Conservation (phyloP, 768 basidiomycete species). For the Ramaria sp. region DNA sequence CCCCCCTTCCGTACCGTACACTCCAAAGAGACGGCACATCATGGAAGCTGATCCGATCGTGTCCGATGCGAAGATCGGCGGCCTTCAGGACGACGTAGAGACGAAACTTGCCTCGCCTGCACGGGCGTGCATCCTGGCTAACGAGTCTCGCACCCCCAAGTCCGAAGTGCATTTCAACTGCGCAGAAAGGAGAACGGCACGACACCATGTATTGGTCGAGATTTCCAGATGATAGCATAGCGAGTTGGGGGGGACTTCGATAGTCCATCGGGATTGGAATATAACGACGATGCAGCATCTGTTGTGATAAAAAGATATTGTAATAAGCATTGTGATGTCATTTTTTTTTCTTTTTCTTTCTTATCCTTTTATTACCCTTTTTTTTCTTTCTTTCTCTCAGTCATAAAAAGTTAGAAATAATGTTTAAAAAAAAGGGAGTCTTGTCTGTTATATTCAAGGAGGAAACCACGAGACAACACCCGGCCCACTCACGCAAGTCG, state of each 20-base stretch:
- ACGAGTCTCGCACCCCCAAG: background rate
- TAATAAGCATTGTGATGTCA: no score
- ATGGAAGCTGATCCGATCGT: background rate
- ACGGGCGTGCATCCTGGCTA: background rate
- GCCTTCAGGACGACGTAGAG: background rate
- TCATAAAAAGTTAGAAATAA: no score
- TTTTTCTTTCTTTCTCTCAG: no score
- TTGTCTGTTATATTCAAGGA: no score
- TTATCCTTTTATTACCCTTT: no score
- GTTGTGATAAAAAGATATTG: no score
- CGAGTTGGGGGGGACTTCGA: background rate
- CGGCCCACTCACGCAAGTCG: no score
- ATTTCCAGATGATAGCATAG: background rate
- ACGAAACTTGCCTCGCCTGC: background rate
- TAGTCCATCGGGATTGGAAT: no score
- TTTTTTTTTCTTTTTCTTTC: no score
- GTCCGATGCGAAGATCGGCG: background rate
- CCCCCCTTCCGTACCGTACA: background rate
- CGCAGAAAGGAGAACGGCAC: background rate
- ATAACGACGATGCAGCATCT: no score
- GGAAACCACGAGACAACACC: no score
- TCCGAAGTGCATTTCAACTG: background rate
- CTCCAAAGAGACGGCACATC: background rate
- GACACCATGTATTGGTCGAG: background rate
- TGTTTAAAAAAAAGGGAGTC: no score